A percentile compares a stretch with the other conserved stretches of the same genome.
Conservation (phyloP, 768 basidiomycete genomes). For the Pisolithus albus region DNA sequence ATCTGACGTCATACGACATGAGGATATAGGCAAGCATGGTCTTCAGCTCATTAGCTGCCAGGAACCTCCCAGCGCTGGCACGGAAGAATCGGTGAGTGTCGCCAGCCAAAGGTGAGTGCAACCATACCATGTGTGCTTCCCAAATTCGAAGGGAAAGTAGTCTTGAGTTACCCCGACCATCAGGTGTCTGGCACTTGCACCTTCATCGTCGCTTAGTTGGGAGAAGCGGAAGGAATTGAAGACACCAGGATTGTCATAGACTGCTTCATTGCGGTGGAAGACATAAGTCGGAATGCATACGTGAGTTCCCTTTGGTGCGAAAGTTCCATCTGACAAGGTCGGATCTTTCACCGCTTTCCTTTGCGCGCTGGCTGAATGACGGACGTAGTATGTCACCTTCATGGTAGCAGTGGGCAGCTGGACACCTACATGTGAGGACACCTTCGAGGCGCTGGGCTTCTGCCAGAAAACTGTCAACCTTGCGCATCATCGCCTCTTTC, state of each 20-base stretch:
- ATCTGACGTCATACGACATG: conserved; percentile 11
- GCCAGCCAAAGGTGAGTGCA: background rate
- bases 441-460: too few relatives aligned
- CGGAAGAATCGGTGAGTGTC: background rate
- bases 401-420: too few relatives aligned
- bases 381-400: too few relatives aligned
- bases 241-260: conserved; percentile 27
- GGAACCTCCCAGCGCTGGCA: conserved; percentile 34
- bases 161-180: conserved; percentile 27
- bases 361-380: too few relatives aligned
- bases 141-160: conserved; percentile 34
- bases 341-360: conserved; percentile 26
- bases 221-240: conserved; percentile 49
- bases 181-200: conserved; percentile 28
- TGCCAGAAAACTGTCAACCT: too few relatives aligned
- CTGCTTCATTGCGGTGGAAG: conserved; percentile 12
- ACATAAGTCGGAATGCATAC: conserved; percentile 17
- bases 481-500: too few relatives aligned
- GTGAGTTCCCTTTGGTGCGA: conserved; percentile 28
- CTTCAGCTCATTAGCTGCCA: conserved; percentile 35
- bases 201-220: conserved; percentile 26
- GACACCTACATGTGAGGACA: too few relatives aligned
- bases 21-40: conserved; percentile 30
- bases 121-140: conserved; percentile 22
- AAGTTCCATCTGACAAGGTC: conserved; percentile 33